These are phyloP conservation scores for Ganoderma multipileum DNA, from an alignment of 1,284 basidiomycete species.

Conservation along the genomic window DNA sequence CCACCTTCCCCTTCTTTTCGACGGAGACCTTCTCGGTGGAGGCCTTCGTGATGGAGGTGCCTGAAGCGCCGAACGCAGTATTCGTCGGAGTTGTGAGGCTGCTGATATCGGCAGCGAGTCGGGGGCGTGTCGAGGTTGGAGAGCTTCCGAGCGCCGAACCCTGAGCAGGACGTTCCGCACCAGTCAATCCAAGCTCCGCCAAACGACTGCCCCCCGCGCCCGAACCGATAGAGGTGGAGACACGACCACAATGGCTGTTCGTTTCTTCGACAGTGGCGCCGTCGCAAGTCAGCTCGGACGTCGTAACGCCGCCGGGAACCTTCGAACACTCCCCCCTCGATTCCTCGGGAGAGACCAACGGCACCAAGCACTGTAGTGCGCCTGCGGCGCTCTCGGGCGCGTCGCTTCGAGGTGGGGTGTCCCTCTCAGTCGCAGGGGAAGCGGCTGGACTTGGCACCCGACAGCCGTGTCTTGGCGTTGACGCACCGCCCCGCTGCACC, in stretches of 20 bases:
- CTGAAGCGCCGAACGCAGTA: slow-evolving; percentile 29
- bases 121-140: slow-evolving; percentile 8
- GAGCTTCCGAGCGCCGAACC: background rate
- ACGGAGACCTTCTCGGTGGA: background rate
- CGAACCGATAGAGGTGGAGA: too few relatives aligned
- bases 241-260: background rate
- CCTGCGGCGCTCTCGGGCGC: background rate
- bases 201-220: background rate
- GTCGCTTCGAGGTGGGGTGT: background rate
- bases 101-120: slow-evolving; percentile 23
- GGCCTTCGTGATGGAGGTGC: background rate
- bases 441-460: background rate
- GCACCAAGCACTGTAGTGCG: background rate
- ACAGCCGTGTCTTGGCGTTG: background rate
- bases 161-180: background rate
- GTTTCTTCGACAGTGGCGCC: background rate
- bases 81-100: slow-evolving; percentile 33
- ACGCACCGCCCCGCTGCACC: background rate
- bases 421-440: background rate
- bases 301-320: slow-evolving; percentile 1
- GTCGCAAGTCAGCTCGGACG: background rate
- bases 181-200: too few relatives aligned
- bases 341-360: background rate
- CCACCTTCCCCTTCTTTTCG: background rate
- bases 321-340: background rate